Evolutionary conservation across 768 basidiomycete species (phyloP), one percentile per base, ranked within the genome.

Genomic region (Podaxis carcinomalis): DNA sequence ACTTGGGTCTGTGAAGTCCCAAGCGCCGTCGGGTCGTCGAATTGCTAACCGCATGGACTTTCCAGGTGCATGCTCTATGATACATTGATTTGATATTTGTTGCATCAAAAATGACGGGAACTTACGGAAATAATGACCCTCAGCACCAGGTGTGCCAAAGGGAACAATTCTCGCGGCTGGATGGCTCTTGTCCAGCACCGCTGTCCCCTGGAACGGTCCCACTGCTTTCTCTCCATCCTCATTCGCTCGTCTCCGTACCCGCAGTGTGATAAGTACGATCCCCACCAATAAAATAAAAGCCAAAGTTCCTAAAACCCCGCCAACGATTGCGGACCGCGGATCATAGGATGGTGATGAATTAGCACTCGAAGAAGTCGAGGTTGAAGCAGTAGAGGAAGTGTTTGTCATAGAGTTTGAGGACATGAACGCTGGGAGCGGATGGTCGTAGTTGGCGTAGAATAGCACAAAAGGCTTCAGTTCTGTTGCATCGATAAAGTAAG

Each of bases 1-100:
- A 16, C 72, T 69, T 1, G 79, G 74, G 46, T 80, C 75, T 13
- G 76, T 70, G 63, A 85, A 84, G 49, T 79, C 75, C 85, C 84
- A 86, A 56, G 77, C 80, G 21, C 85, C 84, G 62, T 85, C 82
- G 7, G 78, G 71, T 46, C 80, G 74, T 51, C 83, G 78, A 46
- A 73, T 69, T 1, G 84, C 84, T 40, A 84, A 80, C 21, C 84
- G 83, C 84, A 86, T 85, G 68, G 81, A 79, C 59, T 73, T 68
- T 11, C 83, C 83, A 0, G 83, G 83, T 19, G 69, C 77, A 64
- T 82, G 82, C 37, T 75, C 84, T 85, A 32, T 27, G 44, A 25
- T n/a, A 25, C 49, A 7, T 21, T 51, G 28, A 46, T 19, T 19
- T 39, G 27, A 6, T 32, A 37, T 19, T 46, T 28, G 27, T 19